Evolutionary conservation across 371 early-diverging fungal genomes (phyloP).

Genomic region (Mortierella sp.): DNA sequence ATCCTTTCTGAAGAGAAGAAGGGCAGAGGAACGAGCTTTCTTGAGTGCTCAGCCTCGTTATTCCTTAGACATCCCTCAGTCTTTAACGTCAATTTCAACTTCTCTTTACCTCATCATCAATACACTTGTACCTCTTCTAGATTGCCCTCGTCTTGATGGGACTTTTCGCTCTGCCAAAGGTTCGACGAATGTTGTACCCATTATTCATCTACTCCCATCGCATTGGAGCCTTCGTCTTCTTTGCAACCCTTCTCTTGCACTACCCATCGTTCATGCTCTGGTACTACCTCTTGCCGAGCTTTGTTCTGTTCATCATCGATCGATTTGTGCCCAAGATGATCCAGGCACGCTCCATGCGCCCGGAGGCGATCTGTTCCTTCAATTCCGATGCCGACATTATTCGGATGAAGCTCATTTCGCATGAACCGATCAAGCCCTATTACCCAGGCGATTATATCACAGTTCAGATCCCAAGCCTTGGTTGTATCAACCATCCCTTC

Average conservation of each 20-base stretch:
- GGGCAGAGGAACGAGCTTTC: no score
- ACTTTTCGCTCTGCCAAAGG: conserved; percentile 31
- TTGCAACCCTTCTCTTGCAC: conserved; percentile 30
- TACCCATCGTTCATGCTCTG: conserved; percentile 42
- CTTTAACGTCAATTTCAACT: no score
- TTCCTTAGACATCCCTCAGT: no score
- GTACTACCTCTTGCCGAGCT: conserved; percentile 43
- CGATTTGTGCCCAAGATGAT: conserved; percentile 50
- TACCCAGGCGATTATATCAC: conserved; percentile 46
- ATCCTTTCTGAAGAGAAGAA: no score
- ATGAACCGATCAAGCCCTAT: conserved; percentile 48
- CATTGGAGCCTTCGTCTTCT: conserved; percentile 33
- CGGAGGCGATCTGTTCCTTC: conserved; percentile 40
- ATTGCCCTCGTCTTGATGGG: conserved; percentile 39
- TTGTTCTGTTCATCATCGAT: conserved; percentile 44
- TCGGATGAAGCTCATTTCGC: conserved; percentile 29
- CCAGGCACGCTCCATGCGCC: conserved; percentile 29
- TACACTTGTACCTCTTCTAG: not conserved
- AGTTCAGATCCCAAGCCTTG: conserved; percentile 28
- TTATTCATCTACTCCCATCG: conserved; percentile 40
- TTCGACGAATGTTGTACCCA: conserved; percentile 34
- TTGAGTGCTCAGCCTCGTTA: no score
- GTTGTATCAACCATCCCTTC: conserved; percentile 43
- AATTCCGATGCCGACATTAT: conserved; percentile 46
- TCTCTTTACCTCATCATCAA: no score